Conservation (phyloP, 176 grass and related monocot genomes). For the Avena sativa region DNA sequence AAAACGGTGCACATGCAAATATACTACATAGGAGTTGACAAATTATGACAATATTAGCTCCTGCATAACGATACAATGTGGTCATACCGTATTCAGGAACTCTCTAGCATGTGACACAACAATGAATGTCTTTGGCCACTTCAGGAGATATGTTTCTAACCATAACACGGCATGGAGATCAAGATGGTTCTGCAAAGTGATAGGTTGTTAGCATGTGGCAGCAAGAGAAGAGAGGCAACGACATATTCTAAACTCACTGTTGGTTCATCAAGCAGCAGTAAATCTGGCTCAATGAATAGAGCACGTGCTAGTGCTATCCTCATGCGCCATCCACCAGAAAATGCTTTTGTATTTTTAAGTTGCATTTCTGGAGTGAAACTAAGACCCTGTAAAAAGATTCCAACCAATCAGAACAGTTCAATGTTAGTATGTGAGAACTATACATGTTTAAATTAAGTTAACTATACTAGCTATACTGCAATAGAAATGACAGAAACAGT, state of each 20-base stretch:
- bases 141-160: slow-evolving; percentile 89
- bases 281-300: slow-evolving; percentile 96
- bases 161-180: slow-evolving; percentile 99
- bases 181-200: slow-evolving; percentile 83
- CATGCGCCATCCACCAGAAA: slow-evolving; percentile 99
- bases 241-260: slow-evolving; percentile 58
- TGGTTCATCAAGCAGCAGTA: slow-evolving; percentile 95
- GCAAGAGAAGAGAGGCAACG: background rate
- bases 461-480: background rate
- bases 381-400: slow-evolving; percentile 80
- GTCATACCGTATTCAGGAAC: slow-evolving; percentile 90
- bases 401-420: slow-evolving; percentile 28
- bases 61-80: background rate
- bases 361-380: slow-evolving; percentile 99
- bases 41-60: slow-evolving; percentile 29
- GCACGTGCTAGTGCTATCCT: slow-evolving; percentile 96
- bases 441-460: slow-evolving; percentile 10
- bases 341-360: slow-evolving; percentile 73
- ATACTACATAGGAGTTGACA: background rate
- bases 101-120: slow-evolving; percentile 97
- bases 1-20: slow-evolving; percentile 3
- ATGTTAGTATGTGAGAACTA: slow-evolving; percentile 24
- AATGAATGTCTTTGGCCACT: slow-evolving; percentile 98
- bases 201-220: slow-evolving; percentile 34
- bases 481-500: background rate